Conservation (phyloP, 306 rosid species). For the Ormosia emarginata region DNA sequence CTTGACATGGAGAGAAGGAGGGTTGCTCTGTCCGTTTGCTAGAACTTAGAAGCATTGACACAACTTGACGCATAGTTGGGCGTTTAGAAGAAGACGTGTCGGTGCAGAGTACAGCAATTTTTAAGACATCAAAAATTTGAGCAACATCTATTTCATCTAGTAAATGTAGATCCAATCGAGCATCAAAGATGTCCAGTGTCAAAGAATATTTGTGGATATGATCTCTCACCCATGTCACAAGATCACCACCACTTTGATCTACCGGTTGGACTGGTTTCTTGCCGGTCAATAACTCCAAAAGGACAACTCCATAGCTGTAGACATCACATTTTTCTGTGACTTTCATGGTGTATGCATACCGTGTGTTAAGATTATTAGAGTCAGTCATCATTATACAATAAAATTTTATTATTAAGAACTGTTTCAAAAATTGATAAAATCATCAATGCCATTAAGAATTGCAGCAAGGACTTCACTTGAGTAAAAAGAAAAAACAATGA, state of each 20-base stretch:
- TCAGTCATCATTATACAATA: background rate
- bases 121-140: slow-evolving; percentile 56
- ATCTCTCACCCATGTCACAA: slow-evolving; percentile 60
- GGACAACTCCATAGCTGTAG: slow-evolving; percentile 76
- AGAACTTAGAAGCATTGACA: slow-evolving; percentile 61
- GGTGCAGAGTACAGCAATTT: slow-evolving; percentile 64
- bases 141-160: slow-evolving; percentile 37
- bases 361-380: slow-evolving; percentile 27
- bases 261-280: slow-evolving; percentile 61
- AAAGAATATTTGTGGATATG: slow-evolving; percentile 48
- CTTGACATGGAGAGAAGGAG: slow-evolving; percentile 28
- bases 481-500: background rate
- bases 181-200: slow-evolving; percentile 52
- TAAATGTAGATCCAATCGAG: slow-evolving; percentile 43
- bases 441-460: background rate
- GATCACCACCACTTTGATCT: slow-evolving; percentile 65
- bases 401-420: background rate
- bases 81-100: slow-evolving; percentile 42
- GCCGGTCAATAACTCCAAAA: slow-evolving; percentile 70
- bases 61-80: slow-evolving; percentile 64
- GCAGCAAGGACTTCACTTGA: background rate
- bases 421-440: background rate
- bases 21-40: slow-evolving; percentile 28
- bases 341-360: slow-evolving; percentile 77
- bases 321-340: slow-evolving; percentile 76